These are phyloP conservation scores for Lineolata rhizophorae DNA, from an alignment of 495 filamentous ascomycete genomes.

Conservation along the genomic window DNA sequence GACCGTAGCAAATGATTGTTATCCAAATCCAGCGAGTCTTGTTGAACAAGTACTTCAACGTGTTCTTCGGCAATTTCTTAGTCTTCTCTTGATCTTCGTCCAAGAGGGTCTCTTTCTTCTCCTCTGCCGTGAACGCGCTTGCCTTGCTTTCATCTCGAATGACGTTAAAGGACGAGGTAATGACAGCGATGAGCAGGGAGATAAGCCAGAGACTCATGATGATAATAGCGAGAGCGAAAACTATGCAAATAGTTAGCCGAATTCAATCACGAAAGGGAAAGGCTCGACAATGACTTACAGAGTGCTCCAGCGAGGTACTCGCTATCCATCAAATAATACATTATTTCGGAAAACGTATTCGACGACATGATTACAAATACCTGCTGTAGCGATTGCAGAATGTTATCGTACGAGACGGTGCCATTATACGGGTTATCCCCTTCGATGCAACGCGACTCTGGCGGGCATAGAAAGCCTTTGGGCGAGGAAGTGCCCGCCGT, in stretches of 20 bases:
- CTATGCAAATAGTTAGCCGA: no score
- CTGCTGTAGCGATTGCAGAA: conserved; percentile 69
- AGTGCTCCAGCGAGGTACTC: conserved; percentile 66
- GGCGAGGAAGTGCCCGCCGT: conserved; percentile 22
- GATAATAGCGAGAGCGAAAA: conserved; percentile 69
- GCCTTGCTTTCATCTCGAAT: conserved; percentile 90
- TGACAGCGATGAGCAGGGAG: conserved; percentile 91
- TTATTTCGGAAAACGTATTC: conserved; percentile 85
- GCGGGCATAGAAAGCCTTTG: conserved; percentile 86
- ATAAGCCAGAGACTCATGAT: conserved; percentile 94
- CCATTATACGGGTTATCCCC: conserved; percentile 59
- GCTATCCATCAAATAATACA: conserved; percentile 79
- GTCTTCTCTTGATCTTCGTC: conserved; percentile 22
- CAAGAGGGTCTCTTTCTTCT: conserved; percentile 25
- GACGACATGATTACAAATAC: conserved; percentile 99
- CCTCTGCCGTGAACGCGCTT: conserved; percentile 72
- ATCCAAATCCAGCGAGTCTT: conserved; percentile 66
- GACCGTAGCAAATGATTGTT: conserved; percentile 49
- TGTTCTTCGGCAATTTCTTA: conserved; percentile 8
- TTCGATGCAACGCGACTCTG: conserved; percentile 61
- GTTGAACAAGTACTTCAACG: conserved; percentile 45
- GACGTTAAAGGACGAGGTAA: conserved; percentile 95
- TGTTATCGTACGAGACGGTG: conserved; percentile 90
- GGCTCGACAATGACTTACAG: conserved; percentile 26
- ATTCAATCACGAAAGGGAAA: not conserved